Evolutionary conservation across 2,329 filamentous ascomycete genomes (phyloP), one percentile per base, ranked within the genome.

Genomic region (Ophiostoma tasmaniense): DNA sequence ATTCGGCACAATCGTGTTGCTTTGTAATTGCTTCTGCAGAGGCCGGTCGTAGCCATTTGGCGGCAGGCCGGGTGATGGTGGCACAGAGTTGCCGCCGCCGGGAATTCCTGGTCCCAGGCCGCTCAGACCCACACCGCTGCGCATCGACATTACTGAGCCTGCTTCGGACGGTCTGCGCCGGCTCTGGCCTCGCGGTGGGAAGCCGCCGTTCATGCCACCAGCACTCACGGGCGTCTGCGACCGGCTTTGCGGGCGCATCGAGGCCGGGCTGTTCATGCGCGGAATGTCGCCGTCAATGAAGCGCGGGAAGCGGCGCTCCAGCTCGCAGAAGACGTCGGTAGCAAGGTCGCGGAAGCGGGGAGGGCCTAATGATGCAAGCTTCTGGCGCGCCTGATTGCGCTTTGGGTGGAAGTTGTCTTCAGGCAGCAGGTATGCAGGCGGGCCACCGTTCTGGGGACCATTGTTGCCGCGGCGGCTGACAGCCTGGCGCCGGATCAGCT

Each of bases 301-400:
- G 14, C 89, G 84, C 6, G 95, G 95, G 77, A 95, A 96, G 66
- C 95, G 85, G 72, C 95, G 85, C 78, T 98, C 95, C 71, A 98
- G 81, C 78, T 99, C 95, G 79, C 91, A 96, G 77, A 95, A 98
- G 22, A 99, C 94, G 79, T 99, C 95, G 59, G 93, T 97, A 11
- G 93, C 94, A 7, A 99, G 84, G 76, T 98, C 93, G 74, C 92
- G 87, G 76, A 99, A 99, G 70, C 94, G 85, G 33, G 92, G 89
- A 28, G 90, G 88, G 2, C 93, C 92, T 17, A 99, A 85, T 0
- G 93, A 96, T 0, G 93, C 94, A 25, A 99, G 86, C 78, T 96
- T 96, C 79, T 97, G 93, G 55, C 95, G 87, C n/a, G 95, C 95
- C 78, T 98, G 93, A 77, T 99, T 99, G 72, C 95, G 90, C 80